phyloP scores from a whole-genome alignment of 1,284 basidiomycete genomes.

The Pseudozyma flocculosa region DNA sequence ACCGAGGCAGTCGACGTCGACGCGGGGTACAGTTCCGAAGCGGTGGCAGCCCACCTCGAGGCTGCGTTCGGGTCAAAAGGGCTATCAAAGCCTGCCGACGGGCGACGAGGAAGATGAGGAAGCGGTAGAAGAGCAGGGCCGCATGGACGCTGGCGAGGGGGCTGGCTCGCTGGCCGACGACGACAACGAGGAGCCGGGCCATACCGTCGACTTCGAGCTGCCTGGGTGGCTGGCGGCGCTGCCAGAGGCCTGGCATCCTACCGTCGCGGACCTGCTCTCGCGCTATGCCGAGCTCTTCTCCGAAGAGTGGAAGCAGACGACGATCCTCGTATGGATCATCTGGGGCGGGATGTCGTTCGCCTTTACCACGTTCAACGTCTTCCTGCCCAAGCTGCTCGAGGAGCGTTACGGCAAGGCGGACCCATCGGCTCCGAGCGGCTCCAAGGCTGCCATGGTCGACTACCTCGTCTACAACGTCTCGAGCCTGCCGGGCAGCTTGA shows the following conservation, averaged over 20 bases:
- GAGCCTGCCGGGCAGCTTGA: conserved; percentile 61
- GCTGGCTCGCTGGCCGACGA: conserved; percentile 3
- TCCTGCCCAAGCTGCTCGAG: conserved; percentile 78
- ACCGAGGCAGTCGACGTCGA: background rate
- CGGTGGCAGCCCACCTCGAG: background rate
- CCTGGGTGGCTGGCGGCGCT: conserved; percentile 22
- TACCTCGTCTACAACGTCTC: conserved; percentile 49
- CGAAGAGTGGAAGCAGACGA: conserved; percentile 79
- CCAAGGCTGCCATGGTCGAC: conserved; percentile 26
- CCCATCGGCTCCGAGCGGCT: conserved; percentile 6
- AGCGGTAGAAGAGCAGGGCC: background rate
- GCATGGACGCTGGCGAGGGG: background rate
- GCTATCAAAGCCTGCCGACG: background rate
- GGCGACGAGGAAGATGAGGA: background rate
- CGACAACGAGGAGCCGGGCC: conserved; percentile 2
- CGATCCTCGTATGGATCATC: conserved; percentile 64
- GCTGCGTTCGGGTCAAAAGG: background rate
- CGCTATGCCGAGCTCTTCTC: conserved; percentile 74
- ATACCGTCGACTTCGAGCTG: conserved; percentile 3
- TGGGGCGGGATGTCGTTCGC: conserved; percentile 62
- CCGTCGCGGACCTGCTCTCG: conserved; percentile 59
- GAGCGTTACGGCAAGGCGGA: conserved; percentile 13
- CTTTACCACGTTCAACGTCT: conserved; percentile 96
- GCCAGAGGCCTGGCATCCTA: conserved; percentile 22
- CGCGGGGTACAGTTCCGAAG: background rate